Evolutionary conservation across 1,284 basidiomycete species (phyloP).

Genomic region (Cryptococcus jaspeensis): DNA sequence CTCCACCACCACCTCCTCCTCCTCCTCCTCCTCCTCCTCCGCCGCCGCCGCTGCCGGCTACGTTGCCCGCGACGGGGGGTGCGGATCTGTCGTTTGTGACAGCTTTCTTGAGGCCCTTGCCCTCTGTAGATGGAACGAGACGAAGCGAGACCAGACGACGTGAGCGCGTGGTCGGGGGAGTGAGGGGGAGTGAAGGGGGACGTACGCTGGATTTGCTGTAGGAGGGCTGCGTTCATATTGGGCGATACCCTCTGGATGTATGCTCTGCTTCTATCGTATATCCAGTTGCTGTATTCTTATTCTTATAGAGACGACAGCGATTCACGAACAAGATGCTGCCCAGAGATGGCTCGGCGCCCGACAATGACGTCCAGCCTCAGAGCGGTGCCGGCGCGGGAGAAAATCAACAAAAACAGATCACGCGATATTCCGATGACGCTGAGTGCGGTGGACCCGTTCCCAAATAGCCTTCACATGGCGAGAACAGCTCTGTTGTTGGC

Average conservation of each 20-base stretch:
- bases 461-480: background rate
- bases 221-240: conserved; percentile 45
- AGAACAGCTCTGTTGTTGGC: background rate
- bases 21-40: conserved; percentile 56
- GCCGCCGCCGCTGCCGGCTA: conserved; percentile 51
- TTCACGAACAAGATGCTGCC: no score
- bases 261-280: no score
- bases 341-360: no score
- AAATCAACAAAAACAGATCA: no score
- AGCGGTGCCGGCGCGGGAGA: no score
- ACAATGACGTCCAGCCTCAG: no score
- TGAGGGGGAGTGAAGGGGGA: background rate
- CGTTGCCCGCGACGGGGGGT: conserved; percentile 59
- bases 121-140: conserved; percentile 63
- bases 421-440: background rate
- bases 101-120: conserved; percentile 75
- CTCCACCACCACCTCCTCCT: conserved; percentile 55
- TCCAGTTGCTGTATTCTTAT: no score
- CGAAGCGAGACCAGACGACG: no score
- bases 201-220: conserved; percentile 46
- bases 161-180: background rate
- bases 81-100: conserved; percentile 78
- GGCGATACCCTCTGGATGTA: no score
- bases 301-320: no score
- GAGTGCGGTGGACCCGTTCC: background rate